A percentile compares a stretch with the other conserved stretches of the same genome.
Conservation (phyloP, 257 asterid species). For the Plectranthus barbatus region DNA sequence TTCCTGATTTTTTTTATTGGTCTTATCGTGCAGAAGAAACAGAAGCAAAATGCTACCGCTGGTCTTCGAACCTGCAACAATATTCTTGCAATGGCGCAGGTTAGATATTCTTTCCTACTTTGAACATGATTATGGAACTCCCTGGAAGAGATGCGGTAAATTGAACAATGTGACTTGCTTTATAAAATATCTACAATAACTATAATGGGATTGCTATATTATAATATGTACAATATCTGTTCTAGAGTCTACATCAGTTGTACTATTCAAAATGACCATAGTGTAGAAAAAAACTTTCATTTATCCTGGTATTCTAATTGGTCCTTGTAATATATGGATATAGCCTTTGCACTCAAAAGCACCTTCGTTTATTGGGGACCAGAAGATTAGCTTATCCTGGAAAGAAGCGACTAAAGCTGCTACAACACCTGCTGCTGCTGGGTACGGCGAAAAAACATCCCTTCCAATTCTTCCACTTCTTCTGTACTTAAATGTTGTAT, state of each 20-base stretch:
- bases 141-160: neutral
- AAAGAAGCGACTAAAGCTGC: slow-evolving; percentile 57
- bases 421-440: slow-evolving; percentile 40
- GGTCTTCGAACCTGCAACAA: slow-evolving; percentile 81
- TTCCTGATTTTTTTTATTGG: neutral
- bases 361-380: slow-evolving; percentile 79
- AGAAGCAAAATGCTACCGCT: slow-evolving; percentile 76
- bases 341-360: slow-evolving; percentile 84
- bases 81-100: slow-evolving; percentile 75
- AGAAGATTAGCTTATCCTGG: slow-evolving; percentile 84
- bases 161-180: neutral
- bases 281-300: neutral
- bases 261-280: neutral
- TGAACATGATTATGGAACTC: neutral
- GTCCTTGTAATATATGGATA: neutral
- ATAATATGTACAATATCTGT: no score
- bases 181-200: neutral
- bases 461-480: neutral
- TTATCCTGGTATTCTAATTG: neutral
- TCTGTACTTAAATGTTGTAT: no score
- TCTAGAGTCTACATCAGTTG: neutral
- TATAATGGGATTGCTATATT: neutral
- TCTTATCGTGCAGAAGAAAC: slow-evolving; percentile 58
- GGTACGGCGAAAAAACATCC: slow-evolving; percentile 31
- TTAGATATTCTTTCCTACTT: slow-evolving; percentile 19